These are phyloP conservation scores for Serendipita indica DNA, from an alignment of 768 basidiomycete species.

Conservation along the genomic window DNA sequence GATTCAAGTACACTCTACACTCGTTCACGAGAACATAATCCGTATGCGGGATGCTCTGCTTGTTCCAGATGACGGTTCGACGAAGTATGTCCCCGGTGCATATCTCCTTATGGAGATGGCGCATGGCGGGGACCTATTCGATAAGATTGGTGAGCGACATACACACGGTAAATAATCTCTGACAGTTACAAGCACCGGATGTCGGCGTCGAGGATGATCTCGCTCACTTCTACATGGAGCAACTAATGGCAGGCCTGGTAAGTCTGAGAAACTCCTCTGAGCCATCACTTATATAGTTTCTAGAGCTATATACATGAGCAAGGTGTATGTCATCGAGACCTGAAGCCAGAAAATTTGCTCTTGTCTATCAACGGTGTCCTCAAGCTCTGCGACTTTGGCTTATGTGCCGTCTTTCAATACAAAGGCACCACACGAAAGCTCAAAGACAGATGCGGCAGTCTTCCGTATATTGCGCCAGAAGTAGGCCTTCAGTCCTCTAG, in stretches of 20 bases:
- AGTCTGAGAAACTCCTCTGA: slow-evolving; percentile 17
- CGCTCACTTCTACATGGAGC: slow-evolving; percentile 80
- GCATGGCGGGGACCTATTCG: slow-evolving; percentile 88
- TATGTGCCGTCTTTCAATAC: slow-evolving; percentile 78
- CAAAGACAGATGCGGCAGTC: slow-evolving; percentile 74
- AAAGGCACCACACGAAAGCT: slow-evolving; percentile 69
- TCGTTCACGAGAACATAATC: slow-evolving; percentile 69
- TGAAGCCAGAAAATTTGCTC: slow-evolving; percentile 93
- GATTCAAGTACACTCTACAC: slow-evolving; percentile 68
- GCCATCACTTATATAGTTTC: neutral
- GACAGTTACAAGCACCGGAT: slow-evolving; percentile 54
- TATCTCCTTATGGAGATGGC: slow-evolving; percentile 92
- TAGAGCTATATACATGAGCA: slow-evolving; percentile 74
- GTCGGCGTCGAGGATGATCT: slow-evolving; percentile 74
- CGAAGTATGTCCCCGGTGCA: slow-evolving; percentile 54
- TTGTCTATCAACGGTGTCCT: slow-evolving; percentile 70
- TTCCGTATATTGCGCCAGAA: slow-evolving; percentile 92
- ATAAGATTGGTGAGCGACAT: slow-evolving; percentile 74
- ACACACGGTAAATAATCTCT: neutral
- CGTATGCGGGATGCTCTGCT: slow-evolving; percentile 68
- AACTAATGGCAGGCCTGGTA: slow-evolving; percentile 73
- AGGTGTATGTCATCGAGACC: slow-evolving; percentile 90
- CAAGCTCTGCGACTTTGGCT: slow-evolving; percentile 91
- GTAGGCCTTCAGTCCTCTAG: slow-evolving; percentile 27
- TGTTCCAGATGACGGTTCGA: slow-evolving; percentile 29